Conservation (phyloP, 1,139 yeast species). For the Protomyces lactucae-debilis region DNA sequence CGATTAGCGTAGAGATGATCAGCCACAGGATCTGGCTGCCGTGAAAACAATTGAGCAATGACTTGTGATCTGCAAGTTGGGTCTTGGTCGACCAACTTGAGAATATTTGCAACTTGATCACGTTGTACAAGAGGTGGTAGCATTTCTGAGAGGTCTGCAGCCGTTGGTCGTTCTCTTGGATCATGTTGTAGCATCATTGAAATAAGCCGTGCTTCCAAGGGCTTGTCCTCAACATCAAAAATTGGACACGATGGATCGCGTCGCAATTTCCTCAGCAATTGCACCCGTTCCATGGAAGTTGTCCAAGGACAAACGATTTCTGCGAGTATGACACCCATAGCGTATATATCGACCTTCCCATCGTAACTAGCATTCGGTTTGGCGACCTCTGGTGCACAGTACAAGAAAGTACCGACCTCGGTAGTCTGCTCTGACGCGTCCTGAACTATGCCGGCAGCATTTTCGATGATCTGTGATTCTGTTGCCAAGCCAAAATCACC, state of each 20-base stretch:
- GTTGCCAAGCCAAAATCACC: slow-evolving; percentile 96
- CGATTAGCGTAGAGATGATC: slow-evolving; percentile 71
- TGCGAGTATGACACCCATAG: slow-evolving; percentile 87
- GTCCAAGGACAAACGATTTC: slow-evolving; percentile 82
- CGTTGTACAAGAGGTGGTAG: slow-evolving; percentile 80
- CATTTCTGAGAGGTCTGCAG: slow-evolving; percentile 59
- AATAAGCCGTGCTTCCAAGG: slow-evolving; percentile 36
- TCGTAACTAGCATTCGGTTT: background rate
- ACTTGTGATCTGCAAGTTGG: slow-evolving; percentile 83
- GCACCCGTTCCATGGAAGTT: slow-evolving; percentile 90
- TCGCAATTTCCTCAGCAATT: slow-evolving; percentile 61
- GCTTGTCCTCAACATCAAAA: slow-evolving; percentile 59
- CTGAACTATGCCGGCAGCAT: slow-evolving; percentile 31
- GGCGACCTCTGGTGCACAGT: slow-evolving; percentile 73
- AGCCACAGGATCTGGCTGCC: slow-evolving; percentile 92
- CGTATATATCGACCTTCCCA: slow-evolving; percentile 74
- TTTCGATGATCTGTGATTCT: background rate
- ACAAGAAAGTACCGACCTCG: slow-evolving; percentile 73
- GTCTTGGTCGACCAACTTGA: slow-evolving; percentile 56
- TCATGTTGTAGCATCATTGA: slow-evolving; percentile 67
- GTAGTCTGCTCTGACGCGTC: slow-evolving; percentile 40
- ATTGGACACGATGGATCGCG: slow-evolving; percentile 46
- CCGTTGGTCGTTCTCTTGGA: slow-evolving; percentile 73
- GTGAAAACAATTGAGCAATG: slow-evolving; percentile 53
- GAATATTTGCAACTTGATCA: slow-evolving; percentile 35